A percentile compares a stretch with the other conserved stretches of the same genome.
Evolutionary conservation across 257 asterid genomes (phyloP).

Genomic region (Cordia subcordata): DNA sequence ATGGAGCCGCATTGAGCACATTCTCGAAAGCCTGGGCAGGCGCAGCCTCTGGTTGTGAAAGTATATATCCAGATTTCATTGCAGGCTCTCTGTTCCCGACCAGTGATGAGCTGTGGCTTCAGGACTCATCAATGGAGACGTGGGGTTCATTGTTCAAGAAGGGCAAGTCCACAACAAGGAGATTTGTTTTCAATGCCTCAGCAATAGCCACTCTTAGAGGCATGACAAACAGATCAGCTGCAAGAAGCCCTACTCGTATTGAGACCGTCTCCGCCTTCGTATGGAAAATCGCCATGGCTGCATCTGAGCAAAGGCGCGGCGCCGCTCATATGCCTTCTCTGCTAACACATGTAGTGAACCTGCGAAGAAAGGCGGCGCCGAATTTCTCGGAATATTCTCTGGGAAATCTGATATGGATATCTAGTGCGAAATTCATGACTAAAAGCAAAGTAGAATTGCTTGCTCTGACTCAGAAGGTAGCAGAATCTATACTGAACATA

Average conservation of each 20-base stretch:
- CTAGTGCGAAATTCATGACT: slow-evolving; percentile 28
- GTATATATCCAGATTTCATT: slow-evolving; percentile 32
- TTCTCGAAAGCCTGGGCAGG: slow-evolving; percentile 58
- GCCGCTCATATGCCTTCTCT: slow-evolving; percentile 35
- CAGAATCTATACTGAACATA: slow-evolving; percentile 31
- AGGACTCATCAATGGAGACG: slow-evolving; percentile 45
- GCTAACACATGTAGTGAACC: slow-evolving; percentile 59
- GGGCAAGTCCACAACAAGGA: slow-evolving; percentile 48
- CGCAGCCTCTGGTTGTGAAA: slow-evolving; percentile 15
- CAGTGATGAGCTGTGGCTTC: slow-evolving; percentile 36
- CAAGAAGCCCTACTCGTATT: slow-evolving; percentile 37
- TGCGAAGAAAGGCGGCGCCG: slow-evolving; percentile 49
- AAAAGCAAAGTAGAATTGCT: slow-evolving; percentile 12
- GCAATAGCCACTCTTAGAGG: slow-evolving; percentile 34
- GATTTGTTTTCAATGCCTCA: slow-evolving; percentile 44
- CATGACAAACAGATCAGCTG: slow-evolving; percentile 12
- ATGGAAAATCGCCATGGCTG: slow-evolving; percentile 49
- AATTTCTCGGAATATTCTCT: slow-evolving; percentile 30
- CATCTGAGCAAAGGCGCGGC: slow-evolving; percentile 23
- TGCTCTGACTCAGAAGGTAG: slow-evolving; percentile 30
- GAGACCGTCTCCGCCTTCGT: slow-evolving; percentile 68
- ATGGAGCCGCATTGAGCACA: slow-evolving; percentile 51
- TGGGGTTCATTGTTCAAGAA: slow-evolving; percentile 60
- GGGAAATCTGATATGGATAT: slow-evolving; percentile 68
- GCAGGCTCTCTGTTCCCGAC: slow-evolving; percentile 51